Evolutionary conservation across 805 yeast genomes (phyloP).

Genomic region (Maudiozyma saulgeensis): DNA sequence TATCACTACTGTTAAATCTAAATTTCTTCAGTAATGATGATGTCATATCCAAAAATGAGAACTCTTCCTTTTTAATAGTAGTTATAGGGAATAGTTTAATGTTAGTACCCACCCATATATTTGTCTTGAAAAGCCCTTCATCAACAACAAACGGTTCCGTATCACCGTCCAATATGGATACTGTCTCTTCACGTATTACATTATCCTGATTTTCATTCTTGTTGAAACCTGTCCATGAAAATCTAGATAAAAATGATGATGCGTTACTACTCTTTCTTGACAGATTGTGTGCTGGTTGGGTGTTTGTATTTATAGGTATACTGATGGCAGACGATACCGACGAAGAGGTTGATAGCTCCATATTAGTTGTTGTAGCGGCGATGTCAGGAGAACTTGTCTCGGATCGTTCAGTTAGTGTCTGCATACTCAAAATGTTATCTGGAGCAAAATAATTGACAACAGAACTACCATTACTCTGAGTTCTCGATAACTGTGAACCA

Average conservation of each 20-base stretch:
- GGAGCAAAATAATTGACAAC: conserved; percentile 12
- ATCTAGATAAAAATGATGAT: conserved; percentile 29
- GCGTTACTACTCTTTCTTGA: conserved; percentile 11
- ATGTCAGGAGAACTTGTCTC: not conserved
- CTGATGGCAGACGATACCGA: not conserved
- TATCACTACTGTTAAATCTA: conserved; percentile 19
- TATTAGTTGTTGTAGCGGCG: not conserved
- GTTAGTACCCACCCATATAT: conserved; percentile 45
- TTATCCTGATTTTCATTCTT: conserved; percentile 14
- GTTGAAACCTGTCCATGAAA: conserved; percentile 30
- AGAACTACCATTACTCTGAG: conserved; percentile 23
- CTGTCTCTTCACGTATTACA: conserved; percentile 12
- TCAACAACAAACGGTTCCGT: conserved; percentile 17
- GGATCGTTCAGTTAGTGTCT: not conserved
- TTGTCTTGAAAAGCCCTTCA: conserved; percentile 29
- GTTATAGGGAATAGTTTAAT: conserved; percentile 43
- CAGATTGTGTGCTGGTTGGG: not conserved
- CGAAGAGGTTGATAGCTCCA: not conserved
- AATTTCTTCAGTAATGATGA: conserved; percentile 32
- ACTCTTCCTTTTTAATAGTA: conserved; percentile 31
- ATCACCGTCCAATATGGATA: conserved; percentile 5
- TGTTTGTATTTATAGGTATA: not conserved
- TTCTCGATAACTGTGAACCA: conserved; percentile 18
- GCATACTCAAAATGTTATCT: conserved; percentile 1
- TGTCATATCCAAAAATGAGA: conserved; percentile 34